Percentiles rank a stretch among this genome's conserved stretches.
Evolutionary conservation across 345 rosid genomes (phyloP).

Genomic region (Eucalyptus polybractea): DNA sequence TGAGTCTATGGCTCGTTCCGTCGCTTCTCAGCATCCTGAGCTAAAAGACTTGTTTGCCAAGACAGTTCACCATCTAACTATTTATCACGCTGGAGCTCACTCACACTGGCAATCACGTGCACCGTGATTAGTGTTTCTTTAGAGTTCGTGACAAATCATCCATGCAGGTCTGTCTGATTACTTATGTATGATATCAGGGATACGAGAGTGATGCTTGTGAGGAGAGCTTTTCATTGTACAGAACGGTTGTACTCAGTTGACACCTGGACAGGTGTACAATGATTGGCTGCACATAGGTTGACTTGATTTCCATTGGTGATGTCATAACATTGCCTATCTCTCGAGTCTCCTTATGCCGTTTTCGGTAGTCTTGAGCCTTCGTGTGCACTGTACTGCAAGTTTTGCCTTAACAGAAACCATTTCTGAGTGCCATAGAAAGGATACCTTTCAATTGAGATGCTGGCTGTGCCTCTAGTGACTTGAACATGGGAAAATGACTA

Average conservation of each 20-base stretch:
- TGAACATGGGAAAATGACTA: neutral
- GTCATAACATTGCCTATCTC: neutral
- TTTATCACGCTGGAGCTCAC: conserved; percentile 32
- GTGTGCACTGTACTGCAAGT: neutral
- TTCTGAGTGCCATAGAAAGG: neutral
- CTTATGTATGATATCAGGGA: neutral
- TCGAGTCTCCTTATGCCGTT: neutral
- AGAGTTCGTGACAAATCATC: neutral
- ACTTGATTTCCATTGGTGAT: neutral
- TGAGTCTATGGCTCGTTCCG: conserved; percentile 29
- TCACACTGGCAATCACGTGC: conserved; percentile 11
- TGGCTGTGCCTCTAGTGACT: neutral
- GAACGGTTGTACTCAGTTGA: neutral
- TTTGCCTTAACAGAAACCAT: neutral
- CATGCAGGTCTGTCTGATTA: neutral
- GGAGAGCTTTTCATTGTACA: neutral
- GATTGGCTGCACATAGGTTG: neutral
- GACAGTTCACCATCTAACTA: conserved; percentile 36
- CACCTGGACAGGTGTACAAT: neutral
- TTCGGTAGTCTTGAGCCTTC: neutral
- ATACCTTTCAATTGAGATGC: neutral
- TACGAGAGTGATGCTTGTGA: neutral
- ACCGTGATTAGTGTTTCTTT: neutral
- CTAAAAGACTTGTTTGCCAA: conserved; percentile 26
- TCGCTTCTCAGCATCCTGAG: conserved; percentile 30